A percentile compares a stretch with the other conserved stretches of the same genome.
phyloP scores from a whole-genome alignment of 345 rosid genomes.

The Citrus sinensis region DNA sequence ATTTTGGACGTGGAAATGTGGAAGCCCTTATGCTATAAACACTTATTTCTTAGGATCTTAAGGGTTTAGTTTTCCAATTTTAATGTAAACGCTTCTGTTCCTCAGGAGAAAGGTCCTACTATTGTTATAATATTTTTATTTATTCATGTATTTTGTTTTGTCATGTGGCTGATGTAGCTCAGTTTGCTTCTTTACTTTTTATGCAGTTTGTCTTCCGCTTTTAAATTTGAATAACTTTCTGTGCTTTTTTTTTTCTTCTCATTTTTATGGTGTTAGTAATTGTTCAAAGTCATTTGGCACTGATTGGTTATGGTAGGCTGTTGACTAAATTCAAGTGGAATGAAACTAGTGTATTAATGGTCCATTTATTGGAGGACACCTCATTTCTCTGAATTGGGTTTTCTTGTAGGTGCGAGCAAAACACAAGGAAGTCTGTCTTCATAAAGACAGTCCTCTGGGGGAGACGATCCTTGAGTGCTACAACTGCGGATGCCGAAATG shows the following conservation, averaged over 20 bases:
- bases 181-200: background rate
- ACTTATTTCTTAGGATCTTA: background rate
- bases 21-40: background rate
- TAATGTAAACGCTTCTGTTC: background rate
- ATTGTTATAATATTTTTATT: too few species aligned
- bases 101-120: background rate
- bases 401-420: constrained; percentile 88
- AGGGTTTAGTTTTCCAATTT: background rate
- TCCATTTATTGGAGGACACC: background rate
- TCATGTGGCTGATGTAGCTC: background rate
- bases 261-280: background rate
- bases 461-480: constrained; percentile 99
- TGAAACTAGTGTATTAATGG: background rate
- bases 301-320: background rate
- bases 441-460: constrained; percentile 98
- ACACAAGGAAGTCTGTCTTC: constrained; percentile 99
- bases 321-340: background rate
- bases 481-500: constrained; percentile 98
- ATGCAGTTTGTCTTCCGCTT: background rate
- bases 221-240: background rate
- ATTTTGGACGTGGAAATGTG: background rate
- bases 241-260: background rate
- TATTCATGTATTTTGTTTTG: background rate
- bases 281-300: background rate
- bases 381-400: constrained; percentile 7